Evolutionary conservation across 176 grass and related monocot species (phyloP).

Genomic region (Coix lacrymajobi): DNA sequence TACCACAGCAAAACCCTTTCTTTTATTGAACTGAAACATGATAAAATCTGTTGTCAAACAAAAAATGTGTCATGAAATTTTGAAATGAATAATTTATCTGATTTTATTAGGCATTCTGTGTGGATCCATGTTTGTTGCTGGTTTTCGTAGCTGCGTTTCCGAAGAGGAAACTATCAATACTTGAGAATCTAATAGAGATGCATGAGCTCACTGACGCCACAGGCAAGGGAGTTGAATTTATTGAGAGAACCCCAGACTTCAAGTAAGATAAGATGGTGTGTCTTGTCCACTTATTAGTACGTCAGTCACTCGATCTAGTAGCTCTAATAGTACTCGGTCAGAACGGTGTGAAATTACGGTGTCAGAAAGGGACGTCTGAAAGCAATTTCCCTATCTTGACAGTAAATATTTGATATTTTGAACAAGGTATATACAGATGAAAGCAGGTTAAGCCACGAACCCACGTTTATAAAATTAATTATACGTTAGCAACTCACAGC

Average conservation of each 20-base stretch:
- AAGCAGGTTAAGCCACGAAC: neutral
- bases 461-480: too few relatives aligned
- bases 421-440: neutral
- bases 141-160: constrained; percentile 42
- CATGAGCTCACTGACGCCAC: neutral
- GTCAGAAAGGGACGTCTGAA: neutral
- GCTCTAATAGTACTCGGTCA: neutral
- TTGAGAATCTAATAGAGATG: constrained; percentile 9
- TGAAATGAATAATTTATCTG: neutral
- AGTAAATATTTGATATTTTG: too few relatives aligned
- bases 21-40: too few relatives aligned
- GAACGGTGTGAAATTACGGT: neutral
- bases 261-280: constrained; percentile 1
- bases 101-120: neutral
- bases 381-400: too few relatives aligned
- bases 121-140: neutral
- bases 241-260: constrained; percentile 13
- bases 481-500: too few relatives aligned
- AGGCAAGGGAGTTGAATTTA: neutral
- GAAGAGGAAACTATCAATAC: constrained; percentile 22
- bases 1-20: too few relatives aligned
- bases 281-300: neutral
- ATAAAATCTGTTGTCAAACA: neutral
- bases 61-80: neutral
- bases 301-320: neutral